Percentiles rank a stretch among this genome's conserved stretches.
Conservation (phyloP, 2,329 filamentous ascomycete species). For the Setomelanomma holmii region DNA sequence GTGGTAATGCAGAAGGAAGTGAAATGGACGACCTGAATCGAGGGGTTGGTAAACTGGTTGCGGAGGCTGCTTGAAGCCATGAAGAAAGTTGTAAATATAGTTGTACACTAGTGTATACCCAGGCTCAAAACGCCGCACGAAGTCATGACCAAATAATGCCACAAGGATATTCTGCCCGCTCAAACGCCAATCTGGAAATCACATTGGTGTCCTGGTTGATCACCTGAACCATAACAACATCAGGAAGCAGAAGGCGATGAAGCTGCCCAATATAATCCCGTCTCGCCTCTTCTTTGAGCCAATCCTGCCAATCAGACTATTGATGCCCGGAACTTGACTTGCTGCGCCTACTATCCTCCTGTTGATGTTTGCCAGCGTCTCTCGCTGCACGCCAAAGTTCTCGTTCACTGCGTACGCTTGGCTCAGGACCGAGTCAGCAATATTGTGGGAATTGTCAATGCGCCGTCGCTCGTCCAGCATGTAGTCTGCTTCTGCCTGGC, state of each 20-base stretch:
- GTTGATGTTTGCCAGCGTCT: slow-evolving; percentile 88
- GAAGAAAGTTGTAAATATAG: slow-evolving; percentile 18
- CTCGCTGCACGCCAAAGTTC: slow-evolving; percentile 84
- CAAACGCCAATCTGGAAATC: slow-evolving; percentile 28
- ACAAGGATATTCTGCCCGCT: slow-evolving; percentile 38
- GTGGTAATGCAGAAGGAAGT: slow-evolving; percentile 69
- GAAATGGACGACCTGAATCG: slow-evolving; percentile 73
- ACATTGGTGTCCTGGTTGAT: slow-evolving; percentile 6
- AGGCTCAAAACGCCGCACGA: slow-evolving; percentile 22
- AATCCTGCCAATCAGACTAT: slow-evolving; percentile 89
- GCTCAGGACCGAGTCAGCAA: slow-evolving; percentile 88
- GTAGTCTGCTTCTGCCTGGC: slow-evolving; percentile 88
- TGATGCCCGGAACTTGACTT: slow-evolving; percentile 90
- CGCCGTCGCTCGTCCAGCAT: slow-evolving; percentile 89
- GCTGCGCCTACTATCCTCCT: slow-evolving; percentile 87
- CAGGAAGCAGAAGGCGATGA: slow-evolving; percentile 91
- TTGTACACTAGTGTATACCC: slow-evolving; percentile 37
- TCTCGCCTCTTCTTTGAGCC: slow-evolving; percentile 94
- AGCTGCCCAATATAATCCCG: slow-evolving; percentile 88
- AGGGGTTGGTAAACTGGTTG: slow-evolving; percentile 67
- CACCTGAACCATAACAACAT: slow-evolving; percentile 70
- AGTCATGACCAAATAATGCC: slow-evolving; percentile 20
- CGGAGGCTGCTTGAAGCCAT: slow-evolving; percentile 24
- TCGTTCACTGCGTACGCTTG: slow-evolving; percentile 98
- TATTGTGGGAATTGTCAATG: slow-evolving; percentile 87